Evolutionary conservation across 2,329 filamentous ascomycete species (phyloP).

Genomic region (Cytospora chrysosperma): DNA sequence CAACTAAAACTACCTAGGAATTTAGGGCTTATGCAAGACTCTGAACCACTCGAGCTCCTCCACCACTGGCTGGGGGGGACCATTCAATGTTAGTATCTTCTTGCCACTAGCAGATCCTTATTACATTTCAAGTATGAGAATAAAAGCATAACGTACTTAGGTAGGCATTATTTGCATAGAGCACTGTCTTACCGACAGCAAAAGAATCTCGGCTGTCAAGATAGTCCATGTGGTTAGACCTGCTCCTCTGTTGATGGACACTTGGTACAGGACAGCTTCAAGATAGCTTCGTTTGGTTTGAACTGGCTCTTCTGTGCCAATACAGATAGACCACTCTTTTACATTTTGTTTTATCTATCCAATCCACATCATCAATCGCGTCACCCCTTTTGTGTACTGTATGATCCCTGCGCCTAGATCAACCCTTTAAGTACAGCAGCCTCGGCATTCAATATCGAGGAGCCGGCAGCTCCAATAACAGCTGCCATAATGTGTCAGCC

Average conservation of each 20-base stretch:
- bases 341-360: slow-evolving; percentile 12
- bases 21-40: no score
- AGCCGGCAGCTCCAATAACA: slow-evolving; percentile 93
- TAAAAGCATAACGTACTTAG: not conserved
- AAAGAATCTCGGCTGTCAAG: not conserved
- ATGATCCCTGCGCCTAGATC: slow-evolving; percentile 45
- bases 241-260: not conserved
- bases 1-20: no score
- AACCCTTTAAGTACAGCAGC: slow-evolving; percentile 88
- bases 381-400: not conserved
- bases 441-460: slow-evolving; percentile 91
- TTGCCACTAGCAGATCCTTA: not conserved
- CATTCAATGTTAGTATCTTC: not conserved
- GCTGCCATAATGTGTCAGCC: slow-evolving; percentile 45
- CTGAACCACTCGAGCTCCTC: no score
- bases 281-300: no score
- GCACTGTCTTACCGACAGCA: not conserved
- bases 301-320: not conserved
- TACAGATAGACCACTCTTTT: not conserved
- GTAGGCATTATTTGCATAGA: not conserved
- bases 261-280: not conserved
- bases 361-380: not conserved
- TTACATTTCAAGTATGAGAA: no score
- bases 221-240: not conserved
- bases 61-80: no score